Evolutionary conservation across 2,329 filamentous ascomycete species (phyloP), one percentile per base, ranked within the genome.

Genomic region (Talaromyces funiculosus): DNA sequence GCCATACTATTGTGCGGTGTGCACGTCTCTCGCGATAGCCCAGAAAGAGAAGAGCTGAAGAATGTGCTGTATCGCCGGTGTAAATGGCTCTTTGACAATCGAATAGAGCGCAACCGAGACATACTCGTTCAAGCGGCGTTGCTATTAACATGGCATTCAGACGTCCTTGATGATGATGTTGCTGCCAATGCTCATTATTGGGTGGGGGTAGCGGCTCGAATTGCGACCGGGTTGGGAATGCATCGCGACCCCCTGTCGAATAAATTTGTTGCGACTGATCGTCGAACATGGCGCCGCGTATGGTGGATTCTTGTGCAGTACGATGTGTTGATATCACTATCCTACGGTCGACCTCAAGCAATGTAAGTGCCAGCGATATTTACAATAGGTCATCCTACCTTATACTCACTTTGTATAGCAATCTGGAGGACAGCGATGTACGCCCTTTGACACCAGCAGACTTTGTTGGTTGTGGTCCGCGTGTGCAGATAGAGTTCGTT

Each of bases 121-220:
- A 76, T 78, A 33, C 73, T 84, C 54, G 75, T 84, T n/a, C 82
- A 84, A 67, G 79, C 79, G 3, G 80, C 81, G 1, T 70, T 84
- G 22, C 74, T 84, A 1, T 65, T 84, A 57, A 83, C 81, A 2
- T 84, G 82, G 82, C 79, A 83, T 63, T 79, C 80, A 1, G 80
- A 84, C 53, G 70, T 69, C 8, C 77, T 80, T 14, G 80, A 81
- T 24, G 82, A 84, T 63, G 81, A 83, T 67, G 78, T 84, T 6
- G 72, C 80, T 4, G 79, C 80, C 40, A 84, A 84, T 64, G 77
- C 79, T 16, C 82, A 76, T 63, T 73, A 78, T 62, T 84, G 82
- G 82, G 74, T 83, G 6, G 82, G 82, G 2, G 74, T 82, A 3
- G 82, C 81, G 4, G 75, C 76, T 18, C 75, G 82, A 4, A 82